phyloP scores from a whole-genome alignment of 2,329 filamentous ascomycete genomes.

The Cercospora zeina region DNA sequence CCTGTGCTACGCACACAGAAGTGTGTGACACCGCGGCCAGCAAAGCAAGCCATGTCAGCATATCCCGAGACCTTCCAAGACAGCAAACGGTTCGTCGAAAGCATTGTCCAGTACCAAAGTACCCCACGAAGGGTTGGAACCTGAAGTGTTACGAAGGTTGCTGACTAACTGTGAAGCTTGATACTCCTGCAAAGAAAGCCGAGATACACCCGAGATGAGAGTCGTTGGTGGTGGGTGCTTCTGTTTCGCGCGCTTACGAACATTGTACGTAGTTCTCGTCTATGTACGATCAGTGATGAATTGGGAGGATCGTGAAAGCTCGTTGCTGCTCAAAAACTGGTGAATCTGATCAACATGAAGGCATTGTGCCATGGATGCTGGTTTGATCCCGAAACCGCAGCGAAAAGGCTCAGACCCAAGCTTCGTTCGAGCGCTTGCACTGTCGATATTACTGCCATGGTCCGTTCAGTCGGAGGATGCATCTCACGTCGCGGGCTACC shows the following conservation, averaged over 20 bases:
- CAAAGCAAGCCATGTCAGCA: background rate
- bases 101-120: background rate
- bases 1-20: background rate
- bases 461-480: background rate
- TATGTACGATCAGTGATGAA: too few species aligned
- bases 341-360: too few species aligned
- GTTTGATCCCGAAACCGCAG: too few species aligned
- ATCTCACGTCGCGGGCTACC: background rate
- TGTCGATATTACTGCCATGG: background rate
- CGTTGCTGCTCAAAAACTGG: too few species aligned
- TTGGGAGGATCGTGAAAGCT: too few species aligned
- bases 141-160: constrained; percentile 8
- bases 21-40: background rate
- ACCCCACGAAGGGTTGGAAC: background rate
- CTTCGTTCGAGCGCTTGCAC: too few species aligned
- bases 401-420: too few species aligned
- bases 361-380: too few species aligned
- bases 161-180: constrained; percentile 10
- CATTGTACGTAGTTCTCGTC: too few species aligned
- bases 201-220: constrained; percentile 5
- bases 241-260: too few species aligned
- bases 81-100: background rate
- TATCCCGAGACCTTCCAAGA: background rate
- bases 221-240: background rate
- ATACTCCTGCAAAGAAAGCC: background rate